A percentile compares a stretch with the other conserved stretches of the same genome.
phyloP scores from a whole-genome alignment of 805 yeast genomes.

The Yarrowia alimentaria region DNA sequence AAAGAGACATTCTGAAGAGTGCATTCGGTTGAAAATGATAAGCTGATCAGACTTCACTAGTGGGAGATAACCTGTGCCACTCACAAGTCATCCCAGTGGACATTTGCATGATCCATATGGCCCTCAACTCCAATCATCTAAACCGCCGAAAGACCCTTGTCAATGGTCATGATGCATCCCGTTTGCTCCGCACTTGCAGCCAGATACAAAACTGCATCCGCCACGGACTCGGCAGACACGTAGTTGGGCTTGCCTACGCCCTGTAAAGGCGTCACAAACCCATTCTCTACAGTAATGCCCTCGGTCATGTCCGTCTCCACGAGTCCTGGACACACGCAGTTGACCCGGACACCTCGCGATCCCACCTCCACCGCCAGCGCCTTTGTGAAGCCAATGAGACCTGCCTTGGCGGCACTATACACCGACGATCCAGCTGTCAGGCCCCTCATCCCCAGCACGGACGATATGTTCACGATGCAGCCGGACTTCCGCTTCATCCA shows the following conservation, averaged over 20 bases:
- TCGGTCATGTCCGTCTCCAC: conserved; percentile 60
- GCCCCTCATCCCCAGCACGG: conserved; percentile 54
- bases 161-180: conserved; percentile 30
- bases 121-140: background rate
- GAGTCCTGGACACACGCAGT: conserved; percentile 67
- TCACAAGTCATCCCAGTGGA: no score
- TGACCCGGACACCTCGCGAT: conserved; percentile 54
- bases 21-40: no score
- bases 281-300: conserved; percentile 16
- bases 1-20: no score
- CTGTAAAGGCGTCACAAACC: conserved; percentile 27
- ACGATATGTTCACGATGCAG: conserved; percentile 61
- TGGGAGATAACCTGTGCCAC: no score
- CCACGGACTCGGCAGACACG: conserved; percentile 30
- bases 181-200: conserved; percentile 30
- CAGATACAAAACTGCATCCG: conserved; percentile 32
- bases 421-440: conserved; percentile 56
- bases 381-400: conserved; percentile 59
- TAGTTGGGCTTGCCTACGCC: conserved; percentile 26
- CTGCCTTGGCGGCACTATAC: conserved; percentile 71
- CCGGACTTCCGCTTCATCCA: conserved; percentile 47
- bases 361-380: conserved; percentile 60
- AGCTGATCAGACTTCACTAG: no score
- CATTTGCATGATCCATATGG: no score
- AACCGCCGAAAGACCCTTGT: conserved; percentile 31